Conservation (phyloP, 1,139 yeast genomes). For the Yamadazyma aaseri region DNA sequence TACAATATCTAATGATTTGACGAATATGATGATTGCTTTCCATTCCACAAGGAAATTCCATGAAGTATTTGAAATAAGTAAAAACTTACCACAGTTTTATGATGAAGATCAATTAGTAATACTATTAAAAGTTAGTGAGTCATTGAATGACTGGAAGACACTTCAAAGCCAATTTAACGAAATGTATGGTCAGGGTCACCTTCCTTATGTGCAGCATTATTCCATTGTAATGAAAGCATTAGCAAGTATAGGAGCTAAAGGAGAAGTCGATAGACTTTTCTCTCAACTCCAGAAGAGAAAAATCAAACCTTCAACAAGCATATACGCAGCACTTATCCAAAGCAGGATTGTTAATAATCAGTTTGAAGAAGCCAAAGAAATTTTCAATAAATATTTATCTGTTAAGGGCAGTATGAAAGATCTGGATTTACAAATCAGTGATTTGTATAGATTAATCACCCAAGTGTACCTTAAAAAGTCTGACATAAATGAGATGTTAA, state of each 20-base stretch:
- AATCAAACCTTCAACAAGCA: constrained; percentile 46
- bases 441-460: constrained; percentile 30
- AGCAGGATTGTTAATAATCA: constrained; percentile 48
- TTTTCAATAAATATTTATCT: constrained; percentile 21
- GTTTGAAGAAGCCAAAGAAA: constrained; percentile 33
- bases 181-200: constrained; percentile 54
- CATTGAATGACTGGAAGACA: constrained; percentile 54
- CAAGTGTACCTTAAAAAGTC: constrained; percentile 35
- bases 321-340: constrained; percentile 50
- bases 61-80: constrained; percentile 27
- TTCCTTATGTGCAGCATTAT: constrained; percentile 61
- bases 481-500: constrained; percentile 37
- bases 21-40: constrained; percentile 30
- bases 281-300: constrained; percentile 46
- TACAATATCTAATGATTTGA: constrained; percentile 23
- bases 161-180: constrained; percentile 64
- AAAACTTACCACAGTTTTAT: constrained; percentile 24
- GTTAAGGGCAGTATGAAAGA: neutral
- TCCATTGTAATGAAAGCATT: constrained; percentile 64
- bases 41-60: constrained; percentile 21
- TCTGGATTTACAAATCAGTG: constrained; percentile 7
- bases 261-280: constrained; percentile 53
- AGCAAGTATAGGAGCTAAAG: constrained; percentile 54
- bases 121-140: constrained; percentile 49
- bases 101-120: constrained; percentile 43